A percentile compares a stretch with the other conserved stretches of the same genome.
phyloP scores from a whole-genome alignment of 257 asterid species.

The Thymus mandschuricus region DNA sequence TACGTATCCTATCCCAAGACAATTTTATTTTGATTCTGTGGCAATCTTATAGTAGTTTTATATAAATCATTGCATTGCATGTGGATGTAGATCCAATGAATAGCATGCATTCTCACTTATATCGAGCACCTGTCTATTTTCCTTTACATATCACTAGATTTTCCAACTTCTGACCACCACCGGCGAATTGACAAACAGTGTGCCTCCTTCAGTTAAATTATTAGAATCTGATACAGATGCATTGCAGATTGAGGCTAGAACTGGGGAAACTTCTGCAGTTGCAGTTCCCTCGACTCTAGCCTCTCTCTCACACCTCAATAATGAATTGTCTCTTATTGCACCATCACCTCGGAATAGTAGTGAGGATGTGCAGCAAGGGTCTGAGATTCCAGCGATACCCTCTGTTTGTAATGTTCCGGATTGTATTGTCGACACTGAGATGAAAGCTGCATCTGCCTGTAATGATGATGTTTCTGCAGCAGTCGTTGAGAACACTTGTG shows the following conservation, averaged over 20 bases:
- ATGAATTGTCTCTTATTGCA: constrained; percentile 58
- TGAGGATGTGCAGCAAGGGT: constrained; percentile 56
- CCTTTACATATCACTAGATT: constrained; percentile 68
- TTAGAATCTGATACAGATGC: constrained; percentile 71
- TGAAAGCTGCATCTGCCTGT: constrained; percentile 61
- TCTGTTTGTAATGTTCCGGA: constrained; percentile 58
- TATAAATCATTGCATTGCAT: too few species aligned
- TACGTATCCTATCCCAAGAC: constrained; percentile 75
- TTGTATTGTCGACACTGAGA: constrained; percentile 48
- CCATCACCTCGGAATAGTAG: constrained; percentile 61
- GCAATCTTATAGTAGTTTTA: neutral
- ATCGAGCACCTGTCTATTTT: constrained; percentile 10
- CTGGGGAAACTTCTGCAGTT: constrained; percentile 73
- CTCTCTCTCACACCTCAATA: constrained; percentile 57
- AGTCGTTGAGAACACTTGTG: constrained; percentile 42
- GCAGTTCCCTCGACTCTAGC: constrained; percentile 82
- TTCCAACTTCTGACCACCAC: constrained; percentile 58
- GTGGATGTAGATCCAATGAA: too few species aligned
- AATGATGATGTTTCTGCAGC: constrained; percentile 44
- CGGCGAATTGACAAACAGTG: constrained; percentile 39
- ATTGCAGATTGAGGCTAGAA: constrained; percentile 64
- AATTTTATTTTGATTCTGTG: constrained; percentile 18
- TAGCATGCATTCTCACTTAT: neutral
- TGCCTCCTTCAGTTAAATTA: constrained; percentile 62
- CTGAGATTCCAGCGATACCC: constrained; percentile 57